These are phyloP conservation scores for Gigaspora rosea DNA, from an alignment of 192 early-diverging fungal genomes.

Conservation along the genomic window DNA sequence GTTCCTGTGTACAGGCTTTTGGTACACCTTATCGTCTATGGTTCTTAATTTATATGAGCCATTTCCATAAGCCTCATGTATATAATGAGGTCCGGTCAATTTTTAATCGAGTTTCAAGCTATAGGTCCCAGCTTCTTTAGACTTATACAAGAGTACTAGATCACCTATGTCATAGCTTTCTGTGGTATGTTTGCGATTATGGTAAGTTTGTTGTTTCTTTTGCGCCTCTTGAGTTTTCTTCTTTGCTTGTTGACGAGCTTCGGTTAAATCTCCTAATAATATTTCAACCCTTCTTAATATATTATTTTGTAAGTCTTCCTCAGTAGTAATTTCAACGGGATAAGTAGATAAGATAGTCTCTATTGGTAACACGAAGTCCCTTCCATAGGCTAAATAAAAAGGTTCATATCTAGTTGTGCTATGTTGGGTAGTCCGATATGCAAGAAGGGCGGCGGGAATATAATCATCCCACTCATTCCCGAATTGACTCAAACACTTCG, in stretches of 20 bases:
- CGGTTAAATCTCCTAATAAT: background rate
- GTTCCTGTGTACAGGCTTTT: background rate
- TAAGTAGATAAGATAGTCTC: background rate
- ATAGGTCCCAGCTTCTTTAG: background rate
- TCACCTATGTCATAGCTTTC: too few relatives aligned
- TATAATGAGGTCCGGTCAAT: slow-evolving; percentile 7
- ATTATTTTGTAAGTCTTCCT: background rate
- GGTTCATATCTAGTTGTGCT: slow-evolving; percentile 4
- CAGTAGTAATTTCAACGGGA: background rate
- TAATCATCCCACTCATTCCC: background rate
- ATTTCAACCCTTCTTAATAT: background rate
- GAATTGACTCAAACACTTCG: background rate
- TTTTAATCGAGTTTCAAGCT: background rate
- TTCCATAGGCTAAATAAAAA: slow-evolving; percentile 2
- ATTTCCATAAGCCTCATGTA: background rate
- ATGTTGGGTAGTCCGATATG: background rate
- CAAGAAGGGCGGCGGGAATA: background rate
- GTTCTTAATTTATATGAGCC: slow-evolving; percentile 3
- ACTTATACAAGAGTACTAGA: background rate
- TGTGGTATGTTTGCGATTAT: background rate
- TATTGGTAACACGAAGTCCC: background rate
- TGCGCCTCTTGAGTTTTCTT: background rate
- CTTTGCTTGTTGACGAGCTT: background rate
- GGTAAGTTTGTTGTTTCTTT: background rate
- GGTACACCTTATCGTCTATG: background rate